Base-by-base conservation (phyloP, 2,329 filamentous ascomycete genomes). In the Arachnopeziza araneosa region DNA sequence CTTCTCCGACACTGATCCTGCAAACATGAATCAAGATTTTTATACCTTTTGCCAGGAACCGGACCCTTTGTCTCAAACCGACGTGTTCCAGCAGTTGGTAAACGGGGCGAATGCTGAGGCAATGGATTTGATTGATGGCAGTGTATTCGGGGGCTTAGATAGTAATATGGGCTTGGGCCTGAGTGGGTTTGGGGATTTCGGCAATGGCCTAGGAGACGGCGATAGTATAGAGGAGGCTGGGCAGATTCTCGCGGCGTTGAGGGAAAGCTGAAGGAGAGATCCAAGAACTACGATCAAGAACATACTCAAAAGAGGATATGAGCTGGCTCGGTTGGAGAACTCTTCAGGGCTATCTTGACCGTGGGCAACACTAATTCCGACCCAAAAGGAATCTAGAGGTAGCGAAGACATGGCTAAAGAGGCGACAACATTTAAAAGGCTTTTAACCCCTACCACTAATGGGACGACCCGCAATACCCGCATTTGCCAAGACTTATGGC, bases 11-110 rank as follows among this genome's bases (percentile, higher is more conserved):
- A 63, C 65, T 8, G 66, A 69, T n/a, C 36, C 36, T 8, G 36
- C 36, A 19, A 71, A 71, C 24, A 69, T 70, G 67, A 71, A 69
- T 21, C 67, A 71, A 56, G 71, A 72, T 49, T 73, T 73, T 54
- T 69, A 71, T 48, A 60, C 67, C 23, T 71, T 73, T 50, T 70
- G 69, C 55, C 64, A 69, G 26, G 69, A 71, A 54, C 70, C 70
- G 9, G 68, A 71, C 55, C 69, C 70, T 12, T 48, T 71, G 1
- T 67, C 67, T 24, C 66, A 67, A 17, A 71, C 69, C 36, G 70
- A 67, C 21, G 62, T 71, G 17, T 70, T 72, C 44, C 70, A 72
- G 52, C 70, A 71, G 49, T 61, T 72, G 0, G 64, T 69, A 19
- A 69, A 69, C 19, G 70, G 65, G 52, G 69, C 69, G 6, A 67